Evolutionary conservation across 352 stramenopile genomes (phyloP).

Genomic region (Aphanomyces stellatus): DNA sequence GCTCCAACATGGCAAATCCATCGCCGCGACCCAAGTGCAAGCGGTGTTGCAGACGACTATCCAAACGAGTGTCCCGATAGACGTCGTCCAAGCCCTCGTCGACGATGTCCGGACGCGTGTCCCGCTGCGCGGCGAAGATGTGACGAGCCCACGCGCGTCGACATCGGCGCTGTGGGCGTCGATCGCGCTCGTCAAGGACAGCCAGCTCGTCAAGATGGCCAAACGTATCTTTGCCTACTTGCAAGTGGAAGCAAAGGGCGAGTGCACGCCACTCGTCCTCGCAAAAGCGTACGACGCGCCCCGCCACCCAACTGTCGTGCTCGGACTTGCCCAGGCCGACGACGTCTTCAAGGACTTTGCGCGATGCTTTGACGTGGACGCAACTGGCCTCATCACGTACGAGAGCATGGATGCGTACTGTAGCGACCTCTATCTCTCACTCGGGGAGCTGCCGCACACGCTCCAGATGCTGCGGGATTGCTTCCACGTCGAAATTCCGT

Average conservation of each 20-base stretch:
- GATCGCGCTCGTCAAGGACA: background rate
- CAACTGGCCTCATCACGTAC: slow-evolving; percentile 31
- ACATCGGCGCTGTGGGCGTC: slow-evolving; percentile 4
- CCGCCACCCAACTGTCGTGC: slow-evolving; percentile 46
- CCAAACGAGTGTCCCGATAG: background rate
- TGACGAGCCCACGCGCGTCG: background rate
- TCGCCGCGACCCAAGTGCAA: slow-evolving; percentile 10
- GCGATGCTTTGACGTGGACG: slow-evolving; percentile 47
- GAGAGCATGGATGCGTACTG: slow-evolving; percentile 53
- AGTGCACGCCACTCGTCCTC: slow-evolving; percentile 50
- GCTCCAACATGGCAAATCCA: slow-evolving; percentile 1
- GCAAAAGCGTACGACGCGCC: slow-evolving; percentile 52
- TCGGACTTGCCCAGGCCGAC: slow-evolving; percentile 30
- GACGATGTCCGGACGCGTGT: background rate
- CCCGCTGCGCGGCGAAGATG: slow-evolving; percentile 8
- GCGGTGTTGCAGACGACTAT: background rate
- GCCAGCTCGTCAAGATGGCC: slow-evolving; percentile 7
- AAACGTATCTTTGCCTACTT: slow-evolving; percentile 39
- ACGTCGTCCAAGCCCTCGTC: background rate
- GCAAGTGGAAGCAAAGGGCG: slow-evolving; percentile 37
- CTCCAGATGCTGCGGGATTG: slow-evolving; percentile 17
- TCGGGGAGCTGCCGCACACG: background rate
- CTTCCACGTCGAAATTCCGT: slow-evolving; percentile 17
- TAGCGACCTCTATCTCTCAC: slow-evolving; percentile 4
- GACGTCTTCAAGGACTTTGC: slow-evolving; percentile 68